phyloP scores from a whole-genome alignment of 306 rosid genomes.

The Carpinus fangiana region DNA sequence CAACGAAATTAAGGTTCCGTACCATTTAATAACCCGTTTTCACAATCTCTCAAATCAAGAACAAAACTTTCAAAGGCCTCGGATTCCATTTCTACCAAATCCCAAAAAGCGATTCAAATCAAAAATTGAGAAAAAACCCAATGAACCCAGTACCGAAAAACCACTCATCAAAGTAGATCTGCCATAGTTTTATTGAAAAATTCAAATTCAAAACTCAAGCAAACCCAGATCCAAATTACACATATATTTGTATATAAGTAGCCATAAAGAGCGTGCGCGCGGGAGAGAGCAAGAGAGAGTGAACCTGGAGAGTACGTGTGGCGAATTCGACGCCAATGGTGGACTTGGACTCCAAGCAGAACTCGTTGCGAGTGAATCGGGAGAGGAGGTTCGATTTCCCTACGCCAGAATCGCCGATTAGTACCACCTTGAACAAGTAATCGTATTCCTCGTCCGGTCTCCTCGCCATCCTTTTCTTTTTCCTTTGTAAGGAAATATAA shows the following conservation, averaged over 20 bases:
- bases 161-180: not conserved
- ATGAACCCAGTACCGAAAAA: not conserved
- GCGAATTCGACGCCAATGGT: constrained; percentile 98
- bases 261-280: not conserved
- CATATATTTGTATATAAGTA: not conserved
- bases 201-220: not conserved
- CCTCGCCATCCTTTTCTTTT: constrained; percentile 44
- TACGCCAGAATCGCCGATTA: constrained; percentile 94
- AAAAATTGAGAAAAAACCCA: not conserved
- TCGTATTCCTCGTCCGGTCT: constrained; percentile 89
- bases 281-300: constrained; percentile 1
- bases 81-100: not conserved
- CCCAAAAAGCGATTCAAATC: not conserved
- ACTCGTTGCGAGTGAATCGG: constrained; percentile 98
- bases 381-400: constrained; percentile 94
- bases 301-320: constrained; percentile 89
- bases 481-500: not conserved
- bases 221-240: constrained; percentile 21
- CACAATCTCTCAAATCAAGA: not conserved
- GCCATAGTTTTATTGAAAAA: not conserved
- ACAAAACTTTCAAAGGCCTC: not conserved
- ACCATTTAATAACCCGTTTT: not conserved
- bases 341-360: constrained; percentile 90
- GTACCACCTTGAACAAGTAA: constrained; percentile 87
- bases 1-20: not conserved